Evolutionary conservation across 768 basidiomycete genomes (phyloP).

Genomic region (Hygrophorus russula): DNA sequence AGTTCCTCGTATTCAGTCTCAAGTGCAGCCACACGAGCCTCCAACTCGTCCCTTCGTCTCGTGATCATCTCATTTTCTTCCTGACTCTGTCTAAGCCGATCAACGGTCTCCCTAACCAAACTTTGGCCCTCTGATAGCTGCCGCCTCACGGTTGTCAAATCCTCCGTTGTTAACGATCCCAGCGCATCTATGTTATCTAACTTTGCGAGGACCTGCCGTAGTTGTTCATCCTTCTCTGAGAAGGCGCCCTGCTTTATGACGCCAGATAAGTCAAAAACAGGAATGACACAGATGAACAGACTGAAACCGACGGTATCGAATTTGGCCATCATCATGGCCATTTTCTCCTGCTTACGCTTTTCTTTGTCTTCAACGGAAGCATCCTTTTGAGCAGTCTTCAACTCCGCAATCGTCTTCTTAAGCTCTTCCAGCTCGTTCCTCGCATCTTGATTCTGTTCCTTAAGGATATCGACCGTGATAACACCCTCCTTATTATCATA

Average conservation of each 20-base stretch:
- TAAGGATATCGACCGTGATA: constrained; percentile 89
- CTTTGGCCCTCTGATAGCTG: constrained; percentile 86
- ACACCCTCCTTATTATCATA: constrained; percentile 93
- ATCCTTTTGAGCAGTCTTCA: constrained; percentile 75
- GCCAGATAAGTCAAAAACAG: constrained; percentile 9
- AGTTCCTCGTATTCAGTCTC: constrained; percentile 97
- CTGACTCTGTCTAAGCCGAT: constrained; percentile 78
- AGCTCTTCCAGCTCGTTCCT: constrained; percentile 85
- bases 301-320: constrained; percentile 72
- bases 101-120: constrained; percentile 78
- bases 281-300: constrained; percentile 4
- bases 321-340: constrained; percentile 99
- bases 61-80: constrained; percentile 85
- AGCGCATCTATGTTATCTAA: constrained; percentile 72
- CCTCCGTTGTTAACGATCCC: constrained; percentile 57
- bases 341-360: constrained; percentile 98
- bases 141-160: constrained; percentile 71
- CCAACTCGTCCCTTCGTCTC: constrained; percentile 79
- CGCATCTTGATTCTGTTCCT: constrained; percentile 86
- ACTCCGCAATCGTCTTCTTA: constrained; percentile 62
- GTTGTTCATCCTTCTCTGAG: constrained; percentile 91
- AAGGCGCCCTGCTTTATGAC: constrained; percentile 71
- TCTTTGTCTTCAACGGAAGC: constrained; percentile 93
- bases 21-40: constrained; percentile 64
- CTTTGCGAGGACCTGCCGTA: constrained; percentile 75